Conservation (phyloP, 108 stramenopile genomes). For the Tribonema minus region DNA sequence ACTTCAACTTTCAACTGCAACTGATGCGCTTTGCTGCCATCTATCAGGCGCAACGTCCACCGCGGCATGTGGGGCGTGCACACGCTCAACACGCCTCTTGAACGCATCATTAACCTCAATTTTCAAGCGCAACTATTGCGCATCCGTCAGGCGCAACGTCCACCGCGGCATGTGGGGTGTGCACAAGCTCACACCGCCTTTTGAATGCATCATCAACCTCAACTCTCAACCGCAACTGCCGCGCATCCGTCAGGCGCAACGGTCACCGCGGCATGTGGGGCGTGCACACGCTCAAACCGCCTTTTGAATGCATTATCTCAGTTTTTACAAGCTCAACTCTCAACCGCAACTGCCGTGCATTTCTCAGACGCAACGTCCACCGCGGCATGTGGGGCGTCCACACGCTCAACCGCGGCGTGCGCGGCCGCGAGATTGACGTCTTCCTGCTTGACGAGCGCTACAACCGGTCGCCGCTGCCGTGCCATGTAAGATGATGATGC, state of each 20-base stretch:
- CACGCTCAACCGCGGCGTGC: slow-evolving; percentile 5
- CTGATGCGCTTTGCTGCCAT: too few relatives aligned
- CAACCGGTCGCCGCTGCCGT: neutral
- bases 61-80: slow-evolving; percentile 30
- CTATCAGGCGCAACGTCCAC: slow-evolving; percentile 26
- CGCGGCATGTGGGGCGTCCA: slow-evolving; percentile 28
- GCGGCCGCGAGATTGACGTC: neutral
- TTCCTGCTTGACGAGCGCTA: neutral
- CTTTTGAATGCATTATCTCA: too few relatives aligned
- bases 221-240: too few relatives aligned
- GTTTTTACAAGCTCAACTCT: too few relatives aligned
- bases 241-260: too few relatives aligned
- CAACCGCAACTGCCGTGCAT: too few relatives aligned
- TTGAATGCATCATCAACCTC: too few relatives aligned
- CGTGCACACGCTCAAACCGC: slow-evolving; percentile 29
- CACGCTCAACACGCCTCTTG: slow-evolving; percentile 17
- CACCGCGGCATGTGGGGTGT: slow-evolving; percentile 28
- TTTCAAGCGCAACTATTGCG: too few relatives aligned
- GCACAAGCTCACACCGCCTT: slow-evolving; percentile 29
- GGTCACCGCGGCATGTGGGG: slow-evolving; percentile 20
- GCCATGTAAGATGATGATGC: neutral
- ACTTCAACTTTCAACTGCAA: too few relatives aligned
- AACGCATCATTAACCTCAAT: too few relatives aligned
- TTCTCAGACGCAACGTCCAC: slow-evolving; percentile 23
- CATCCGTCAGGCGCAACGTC: slow-evolving; percentile 20